phyloP scores from a whole-genome alignment of 1,284 basidiomycete genomes.

The Cystobasidium sp. region DNA sequence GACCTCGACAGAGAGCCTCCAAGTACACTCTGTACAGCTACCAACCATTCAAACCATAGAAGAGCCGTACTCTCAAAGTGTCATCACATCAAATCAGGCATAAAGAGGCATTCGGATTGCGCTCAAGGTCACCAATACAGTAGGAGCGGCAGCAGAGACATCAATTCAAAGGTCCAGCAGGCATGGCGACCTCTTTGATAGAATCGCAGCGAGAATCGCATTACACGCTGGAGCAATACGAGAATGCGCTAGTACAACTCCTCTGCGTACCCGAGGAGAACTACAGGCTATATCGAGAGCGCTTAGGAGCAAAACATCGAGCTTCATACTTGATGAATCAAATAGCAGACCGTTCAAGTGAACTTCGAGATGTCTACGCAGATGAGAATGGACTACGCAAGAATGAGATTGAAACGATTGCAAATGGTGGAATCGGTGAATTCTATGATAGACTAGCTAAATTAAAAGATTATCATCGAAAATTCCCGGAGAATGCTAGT shows the following conservation, averaged over 20 bases:
- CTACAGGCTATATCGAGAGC: conserved; percentile 34
- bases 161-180: neutral
- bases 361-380: conserved; percentile 56
- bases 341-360: conserved; percentile 62
- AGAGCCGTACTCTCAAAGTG: too few species aligned
- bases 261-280: conserved; percentile 40
- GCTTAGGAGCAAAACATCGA: conserved; percentile 49
- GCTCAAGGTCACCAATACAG: too few species aligned
- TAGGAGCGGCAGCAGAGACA: neutral
- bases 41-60: too few species aligned
- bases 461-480: conserved; percentile 93
- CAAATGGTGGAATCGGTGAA: conserved; percentile 74
- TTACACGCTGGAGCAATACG: conserved; percentile 42
- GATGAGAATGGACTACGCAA: conserved; percentile 58
- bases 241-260: conserved; percentile 32
- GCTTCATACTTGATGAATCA: conserved; percentile 56
- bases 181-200: conserved; percentile 37
- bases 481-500: conserved; percentile 85
- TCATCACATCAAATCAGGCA: too few species aligned
- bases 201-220: conserved; percentile 42
- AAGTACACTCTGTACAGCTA: too few species aligned
- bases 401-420: conserved; percentile 60
- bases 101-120: too few species aligned
- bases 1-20: too few species aligned
- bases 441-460: conserved; percentile 93